A percentile compares a stretch with the other conserved stretches of the same genome.
Evolutionary conservation across 192 early-diverging fungal genomes (phyloP).

Genomic region (Phlyctochytrium arcticum): DNA sequence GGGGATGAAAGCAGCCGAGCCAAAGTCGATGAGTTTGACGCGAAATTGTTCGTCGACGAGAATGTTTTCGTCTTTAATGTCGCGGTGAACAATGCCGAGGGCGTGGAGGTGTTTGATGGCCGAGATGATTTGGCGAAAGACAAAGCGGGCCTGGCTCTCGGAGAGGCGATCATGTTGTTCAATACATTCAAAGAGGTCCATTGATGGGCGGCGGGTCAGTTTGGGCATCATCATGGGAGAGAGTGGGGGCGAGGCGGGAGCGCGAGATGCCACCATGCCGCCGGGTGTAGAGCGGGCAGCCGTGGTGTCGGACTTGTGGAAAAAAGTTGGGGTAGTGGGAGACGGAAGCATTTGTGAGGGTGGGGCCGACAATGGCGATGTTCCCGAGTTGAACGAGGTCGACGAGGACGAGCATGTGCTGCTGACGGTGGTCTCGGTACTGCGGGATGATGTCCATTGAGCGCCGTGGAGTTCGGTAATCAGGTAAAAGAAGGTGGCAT

Average conservation of each 20-base stretch:
- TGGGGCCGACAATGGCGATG: background rate
- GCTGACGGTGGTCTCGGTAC: conserved; percentile 48
- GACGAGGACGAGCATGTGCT: conserved; percentile 31
- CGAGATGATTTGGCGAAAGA: conserved; percentile 38
- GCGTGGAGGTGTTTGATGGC: conserved; percentile 42
- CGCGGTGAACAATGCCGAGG: conserved; percentile 46
- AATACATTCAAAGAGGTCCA: conserved; percentile 57
- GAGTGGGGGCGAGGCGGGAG: conserved; percentile 13
- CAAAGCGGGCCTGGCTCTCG: conserved; percentile 21
- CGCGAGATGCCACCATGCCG: background rate
- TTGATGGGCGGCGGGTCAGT: conserved; percentile 17
- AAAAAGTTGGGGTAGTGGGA: conserved; percentile 1
- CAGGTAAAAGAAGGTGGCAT: conserved; percentile 42
- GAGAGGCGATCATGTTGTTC: conserved; percentile 39
- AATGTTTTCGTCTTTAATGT: conserved; percentile 62
- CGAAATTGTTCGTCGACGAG: conserved; percentile 45
- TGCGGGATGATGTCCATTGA: conserved; percentile 23
- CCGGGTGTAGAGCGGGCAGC: background rate
- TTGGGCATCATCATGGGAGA: conserved; percentile 16
- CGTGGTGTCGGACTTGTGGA: background rate
- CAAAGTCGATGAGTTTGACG: conserved; percentile 58
- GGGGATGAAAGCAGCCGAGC: conserved; percentile 37
- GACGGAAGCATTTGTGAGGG: background rate
- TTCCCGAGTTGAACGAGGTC: background rate
- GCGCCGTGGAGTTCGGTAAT: conserved; percentile 50